These are phyloP conservation scores for Collybiopsis luxurians DNA, from an alignment of 768 basidiomycete genomes.

Conservation along the genomic window DNA sequence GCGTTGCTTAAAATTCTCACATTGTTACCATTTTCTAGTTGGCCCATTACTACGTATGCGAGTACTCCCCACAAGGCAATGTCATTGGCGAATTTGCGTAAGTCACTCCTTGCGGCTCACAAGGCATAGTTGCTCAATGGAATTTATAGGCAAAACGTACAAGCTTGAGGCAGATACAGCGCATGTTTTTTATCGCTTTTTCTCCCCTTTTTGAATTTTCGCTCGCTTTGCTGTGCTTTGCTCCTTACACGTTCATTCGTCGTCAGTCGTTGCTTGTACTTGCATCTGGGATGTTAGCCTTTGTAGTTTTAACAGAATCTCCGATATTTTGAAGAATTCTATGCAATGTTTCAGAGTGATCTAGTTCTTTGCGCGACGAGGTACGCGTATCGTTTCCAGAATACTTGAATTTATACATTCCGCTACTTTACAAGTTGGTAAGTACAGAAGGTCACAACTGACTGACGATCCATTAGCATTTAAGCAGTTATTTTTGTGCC, in stretches of 20 bases:
- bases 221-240: neutral
- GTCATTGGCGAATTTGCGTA: constrained; percentile 60
- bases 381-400: too few relatives aligned
- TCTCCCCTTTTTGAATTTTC: neutral
- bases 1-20: neutral
- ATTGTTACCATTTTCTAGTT: constrained; percentile 27
- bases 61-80: constrained; percentile 66
- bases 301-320: neutral
- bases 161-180: constrained; percentile 26
- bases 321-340: too few relatives aligned
- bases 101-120: constrained; percentile 21
- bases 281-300: constrained; percentile 4
- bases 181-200: constrained; percentile 12
- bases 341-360: too few relatives aligned
- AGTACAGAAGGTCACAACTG: too few relatives aligned
- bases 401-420: too few relatives aligned
- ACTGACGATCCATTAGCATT: too few relatives aligned
- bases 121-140: neutral
- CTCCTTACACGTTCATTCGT: neutral
- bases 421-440: too few relatives aligned
- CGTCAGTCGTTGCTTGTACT: neutral
- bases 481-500: too few relatives aligned
- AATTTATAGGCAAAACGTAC: constrained; percentile 39
- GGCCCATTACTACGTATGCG: constrained; percentile 65
- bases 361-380: too few relatives aligned